A percentile compares a stretch with the other conserved stretches of the same genome.
These are phyloP conservation scores for Monosporascus sp. DNA, from an alignment of 2,329 filamentous ascomycete genomes.

Conservation along the genomic window DNA sequence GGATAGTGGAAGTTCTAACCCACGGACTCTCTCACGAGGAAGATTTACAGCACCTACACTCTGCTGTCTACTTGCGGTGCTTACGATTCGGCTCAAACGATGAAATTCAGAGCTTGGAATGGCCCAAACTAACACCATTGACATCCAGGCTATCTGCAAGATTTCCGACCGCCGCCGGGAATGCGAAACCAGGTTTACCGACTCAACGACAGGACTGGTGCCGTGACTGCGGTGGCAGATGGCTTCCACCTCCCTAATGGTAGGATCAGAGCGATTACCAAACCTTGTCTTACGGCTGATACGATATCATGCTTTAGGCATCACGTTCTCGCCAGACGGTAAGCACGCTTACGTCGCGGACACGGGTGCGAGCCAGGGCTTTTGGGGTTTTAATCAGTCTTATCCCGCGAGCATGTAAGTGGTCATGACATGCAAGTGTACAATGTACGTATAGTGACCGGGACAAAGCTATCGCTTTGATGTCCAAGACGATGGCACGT, in stretches of 20 bases:
- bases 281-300: not conserved
- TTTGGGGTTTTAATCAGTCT: constrained; percentile 36
- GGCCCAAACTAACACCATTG: not conserved
- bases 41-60: too few species aligned
- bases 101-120: not conserved
- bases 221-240: constrained; percentile 51
- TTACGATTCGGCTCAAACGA: too few species aligned
- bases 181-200: constrained; percentile 56
- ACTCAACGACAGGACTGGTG: constrained; percentile 43
- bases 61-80: too few species aligned
- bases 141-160: constrained; percentile 39
- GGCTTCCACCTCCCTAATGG: constrained; percentile 51
- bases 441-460: constrained; percentile 6
- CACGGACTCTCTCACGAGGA: too few species aligned
- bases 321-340: constrained; percentile 51
- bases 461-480: constrained; percentile 38
- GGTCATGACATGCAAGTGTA: constrained; percentile 11
- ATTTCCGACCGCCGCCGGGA: constrained; percentile 48
- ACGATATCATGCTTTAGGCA: constrained; percentile 25
- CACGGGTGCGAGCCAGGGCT: constrained; percentile 42
- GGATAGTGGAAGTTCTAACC: not conserved
- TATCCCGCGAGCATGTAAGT: constrained; percentile 43
- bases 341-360: constrained; percentile 50
- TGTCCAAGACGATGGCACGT: constrained; percentile 39
- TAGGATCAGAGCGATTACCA: constrained; percentile 10